Evolutionary conservation across 2,329 filamentous ascomycete genomes (phyloP).

Genomic region (Calonectria crousiana): DNA sequence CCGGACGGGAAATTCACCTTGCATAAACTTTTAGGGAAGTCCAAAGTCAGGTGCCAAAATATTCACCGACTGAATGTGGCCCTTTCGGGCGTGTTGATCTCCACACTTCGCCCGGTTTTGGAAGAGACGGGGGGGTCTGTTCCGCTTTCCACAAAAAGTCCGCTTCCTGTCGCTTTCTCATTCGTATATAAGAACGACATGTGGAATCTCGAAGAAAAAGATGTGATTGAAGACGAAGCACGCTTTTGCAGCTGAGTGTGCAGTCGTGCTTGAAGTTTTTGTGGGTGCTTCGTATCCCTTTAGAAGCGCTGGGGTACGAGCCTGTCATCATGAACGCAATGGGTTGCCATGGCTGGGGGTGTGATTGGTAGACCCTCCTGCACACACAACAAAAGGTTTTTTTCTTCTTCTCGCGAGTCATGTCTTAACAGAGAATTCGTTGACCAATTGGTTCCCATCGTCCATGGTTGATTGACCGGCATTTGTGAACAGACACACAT

Average conservation of each 20-base stretch:
- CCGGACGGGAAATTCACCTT: background rate
- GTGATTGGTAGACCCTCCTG: background rate
- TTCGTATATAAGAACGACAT: background rate
- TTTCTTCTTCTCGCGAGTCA: background rate
- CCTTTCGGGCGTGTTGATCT: background rate
- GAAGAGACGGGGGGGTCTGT: background rate
- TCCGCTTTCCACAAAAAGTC: background rate
- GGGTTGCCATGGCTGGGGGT: background rate
- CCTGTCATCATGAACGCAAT: background rate
- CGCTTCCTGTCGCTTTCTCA: background rate
- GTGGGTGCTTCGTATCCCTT: background rate
- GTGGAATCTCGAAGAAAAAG: background rate
- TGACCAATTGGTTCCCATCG: background rate
- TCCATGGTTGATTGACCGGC: background rate
- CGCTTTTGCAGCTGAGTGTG: background rate
- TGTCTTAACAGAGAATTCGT: background rate
- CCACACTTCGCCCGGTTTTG: background rate
- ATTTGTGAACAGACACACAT: background rate
- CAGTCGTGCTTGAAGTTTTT: background rate
- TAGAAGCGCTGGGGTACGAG: background rate
- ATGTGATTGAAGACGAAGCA: background rate
- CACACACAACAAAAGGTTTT: background rate
- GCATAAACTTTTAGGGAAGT: background rate
- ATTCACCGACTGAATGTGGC: background rate
- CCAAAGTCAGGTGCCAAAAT: background rate